Conservation (phyloP, 169 alveolate species). For the Cyclospora cayetanensis region DNA sequence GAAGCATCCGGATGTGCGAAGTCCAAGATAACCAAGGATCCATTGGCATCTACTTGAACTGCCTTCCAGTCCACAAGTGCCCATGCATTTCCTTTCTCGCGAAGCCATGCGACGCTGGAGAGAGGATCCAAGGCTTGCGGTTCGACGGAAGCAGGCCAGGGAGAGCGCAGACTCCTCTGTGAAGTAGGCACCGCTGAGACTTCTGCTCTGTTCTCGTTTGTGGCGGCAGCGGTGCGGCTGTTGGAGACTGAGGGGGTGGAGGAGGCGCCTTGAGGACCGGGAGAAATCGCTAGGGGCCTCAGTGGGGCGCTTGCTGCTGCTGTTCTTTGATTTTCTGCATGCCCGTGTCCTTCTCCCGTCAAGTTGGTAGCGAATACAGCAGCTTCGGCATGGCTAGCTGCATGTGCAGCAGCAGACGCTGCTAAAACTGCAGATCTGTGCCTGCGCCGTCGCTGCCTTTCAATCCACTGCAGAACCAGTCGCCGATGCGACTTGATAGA, state of each 20-base stretch:
- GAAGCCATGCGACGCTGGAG: not conserved
- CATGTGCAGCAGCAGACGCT: not conserved
- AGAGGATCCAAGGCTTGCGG: not conserved
- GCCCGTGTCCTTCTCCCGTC: not conserved
- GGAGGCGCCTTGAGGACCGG: not conserved
- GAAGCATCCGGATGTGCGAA: not conserved
- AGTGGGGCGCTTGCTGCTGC: not conserved
- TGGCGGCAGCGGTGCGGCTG: not conserved
- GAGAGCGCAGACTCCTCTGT: not conserved
- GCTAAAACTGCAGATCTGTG: not conserved
- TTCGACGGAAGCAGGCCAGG: not conserved
- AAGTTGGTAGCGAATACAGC: too few species aligned
- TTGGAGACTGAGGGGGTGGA: not conserved
- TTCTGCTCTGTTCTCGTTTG: not conserved
- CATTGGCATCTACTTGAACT: not conserved
- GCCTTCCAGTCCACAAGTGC: not conserved
- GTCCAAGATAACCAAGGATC: not conserved
- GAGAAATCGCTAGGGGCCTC: not conserved
- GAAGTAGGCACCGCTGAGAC: not conserved
- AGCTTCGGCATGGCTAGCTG: not conserved
- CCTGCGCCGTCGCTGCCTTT: not conserved
- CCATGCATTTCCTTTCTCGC: conserved; percentile 4
- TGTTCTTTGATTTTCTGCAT: not conserved
- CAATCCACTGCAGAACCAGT: not conserved
- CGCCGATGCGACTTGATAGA: not conserved